A percentile compares a stretch with the other conserved stretches of the same genome.
phyloP scores from a whole-genome alignment of 225 moss, liverwort and hornwort genomes.

The Bryum argenteum region DNA sequence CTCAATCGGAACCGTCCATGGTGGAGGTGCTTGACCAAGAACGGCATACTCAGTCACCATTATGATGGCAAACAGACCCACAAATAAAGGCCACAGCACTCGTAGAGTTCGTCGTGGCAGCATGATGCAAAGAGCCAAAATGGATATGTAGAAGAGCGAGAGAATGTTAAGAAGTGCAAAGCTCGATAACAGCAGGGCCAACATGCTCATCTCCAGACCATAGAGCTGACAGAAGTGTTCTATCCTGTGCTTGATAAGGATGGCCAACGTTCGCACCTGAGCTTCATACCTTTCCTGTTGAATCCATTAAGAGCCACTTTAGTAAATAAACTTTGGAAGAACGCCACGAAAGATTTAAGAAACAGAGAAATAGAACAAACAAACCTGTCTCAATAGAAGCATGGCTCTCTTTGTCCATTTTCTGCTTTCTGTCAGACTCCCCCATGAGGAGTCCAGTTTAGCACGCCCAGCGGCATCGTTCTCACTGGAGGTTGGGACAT shows the following conservation, averaged over 20 bases:
- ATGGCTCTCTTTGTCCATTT: conserved; percentile 81
- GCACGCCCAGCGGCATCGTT: conserved; percentile 37
- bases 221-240: conserved; percentile 88
- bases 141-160: conserved; percentile 76
- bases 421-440: conserved; percentile 73
- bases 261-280: conserved; percentile 80
- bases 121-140: conserved; percentile 85
- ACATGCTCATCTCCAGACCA: conserved; percentile 92
- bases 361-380: conserved; percentile 17
- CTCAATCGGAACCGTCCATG: conserved; percentile 57
- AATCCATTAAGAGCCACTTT: conserved; percentile 15
- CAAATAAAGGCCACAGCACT: conserved; percentile 86
- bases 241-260: conserved; percentile 67
- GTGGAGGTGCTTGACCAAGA: conserved; percentile 80
- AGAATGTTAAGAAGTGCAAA: conserved; percentile 84
- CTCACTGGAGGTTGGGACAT: conserved; percentile 33
- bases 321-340: conserved; percentile 16
- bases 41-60: conserved; percentile 85
- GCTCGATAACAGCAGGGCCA: conserved; percentile 76
- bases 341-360: not conserved
- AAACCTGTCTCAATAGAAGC: conserved; percentile 69
- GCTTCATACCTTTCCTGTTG: conserved; percentile 86
- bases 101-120: conserved; percentile 72
- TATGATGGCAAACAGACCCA: conserved; percentile 69
- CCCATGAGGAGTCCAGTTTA: conserved; percentile 71